phyloP scores from a whole-genome alignment of 768 basidiomycete genomes.

The Lentinula sp. region DNA sequence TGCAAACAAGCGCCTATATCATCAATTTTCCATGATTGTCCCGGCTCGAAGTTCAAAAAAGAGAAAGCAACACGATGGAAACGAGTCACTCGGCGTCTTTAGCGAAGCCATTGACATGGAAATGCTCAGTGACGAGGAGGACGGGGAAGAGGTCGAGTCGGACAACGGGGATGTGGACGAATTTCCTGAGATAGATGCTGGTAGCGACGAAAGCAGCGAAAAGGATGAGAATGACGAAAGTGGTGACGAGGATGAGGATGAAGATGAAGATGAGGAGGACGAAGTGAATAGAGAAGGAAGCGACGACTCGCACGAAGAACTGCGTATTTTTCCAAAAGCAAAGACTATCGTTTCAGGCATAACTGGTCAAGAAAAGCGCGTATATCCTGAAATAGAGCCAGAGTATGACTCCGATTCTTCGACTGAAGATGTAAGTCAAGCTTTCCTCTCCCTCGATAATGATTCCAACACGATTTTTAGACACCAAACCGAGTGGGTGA shows the following conservation, averaged over 20 bases:
- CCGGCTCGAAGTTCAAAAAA: slow-evolving; percentile 33
- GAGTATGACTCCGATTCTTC: slow-evolving; percentile 90
- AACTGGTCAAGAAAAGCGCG: slow-evolving; percentile 77
- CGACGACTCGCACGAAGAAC: slow-evolving; percentile 34
- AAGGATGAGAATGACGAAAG: slow-evolving; percentile 20
- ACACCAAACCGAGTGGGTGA: slow-evolving; percentile 93
- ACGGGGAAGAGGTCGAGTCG: slow-evolving; percentile 35
- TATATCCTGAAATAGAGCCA: slow-evolving; percentile 86
- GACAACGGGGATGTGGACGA: slow-evolving; percentile 62
- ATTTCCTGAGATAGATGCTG: slow-evolving; percentile 63
- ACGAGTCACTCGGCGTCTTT: slow-evolving; percentile 27
- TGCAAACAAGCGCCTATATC: not conserved
- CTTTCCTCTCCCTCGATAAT: slow-evolving; percentile 4
- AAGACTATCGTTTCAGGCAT: slow-evolving; percentile 72
- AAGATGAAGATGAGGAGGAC: slow-evolving; percentile 31
- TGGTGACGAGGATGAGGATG: slow-evolving; percentile 20
- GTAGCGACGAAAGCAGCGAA: slow-evolving; percentile 48
- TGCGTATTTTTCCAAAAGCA: slow-evolving; percentile 55
- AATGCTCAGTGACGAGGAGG: slow-evolving; percentile 73
- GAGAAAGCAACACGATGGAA: slow-evolving; percentile 47
- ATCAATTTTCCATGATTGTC: slow-evolving; percentile 3
- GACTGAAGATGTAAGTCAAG: slow-evolving; percentile 73
- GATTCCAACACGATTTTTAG: slow-evolving; percentile 33
- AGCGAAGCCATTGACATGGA: slow-evolving; percentile 46
- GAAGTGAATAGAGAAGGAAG: slow-evolving; percentile 30